Evolutionary conservation across 2,329 filamentous ascomycete species (phyloP).

Genomic region (Graphilbum fragrans): DNA sequence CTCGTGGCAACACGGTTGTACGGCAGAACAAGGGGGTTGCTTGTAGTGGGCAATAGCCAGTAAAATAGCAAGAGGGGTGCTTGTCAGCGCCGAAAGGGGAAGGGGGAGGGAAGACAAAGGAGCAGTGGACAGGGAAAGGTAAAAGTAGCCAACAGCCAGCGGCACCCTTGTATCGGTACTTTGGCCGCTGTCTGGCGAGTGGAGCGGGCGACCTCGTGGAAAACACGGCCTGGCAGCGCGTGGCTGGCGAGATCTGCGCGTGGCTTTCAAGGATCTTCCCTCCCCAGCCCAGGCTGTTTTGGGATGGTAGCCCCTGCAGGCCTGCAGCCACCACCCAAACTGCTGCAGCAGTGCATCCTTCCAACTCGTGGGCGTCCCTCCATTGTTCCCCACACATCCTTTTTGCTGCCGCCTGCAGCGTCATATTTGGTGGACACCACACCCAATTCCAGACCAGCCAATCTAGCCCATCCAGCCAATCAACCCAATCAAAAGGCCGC

Average conservation of each 20-base stretch:
- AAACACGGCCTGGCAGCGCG: constrained; percentile 13
- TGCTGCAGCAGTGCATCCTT: background rate
- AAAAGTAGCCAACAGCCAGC: background rate
- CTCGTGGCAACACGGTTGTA: too few relatives aligned
- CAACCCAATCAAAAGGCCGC: background rate
- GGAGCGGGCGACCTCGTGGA: constrained; percentile 12
- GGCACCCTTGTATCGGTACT: background rate
- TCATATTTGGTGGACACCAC: background rate
- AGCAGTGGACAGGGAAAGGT: constrained; percentile 3
- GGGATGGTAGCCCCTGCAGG: constrained; percentile 15
- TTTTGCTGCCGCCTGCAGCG: background rate
- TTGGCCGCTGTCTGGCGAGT: background rate
- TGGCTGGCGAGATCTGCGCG: constrained; percentile 24
- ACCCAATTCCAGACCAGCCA: background rate
- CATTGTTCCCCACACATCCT: background rate
- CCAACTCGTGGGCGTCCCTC: background rate
- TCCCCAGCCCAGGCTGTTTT: constrained; percentile 16
- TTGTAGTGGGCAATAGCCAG: too few relatives aligned
- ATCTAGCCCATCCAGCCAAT: background rate
- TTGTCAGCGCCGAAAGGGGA: background rate
- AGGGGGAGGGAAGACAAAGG: background rate
- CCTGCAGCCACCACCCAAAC: constrained; percentile 9
- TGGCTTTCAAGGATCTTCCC: constrained; percentile 24
- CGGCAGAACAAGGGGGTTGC: too few relatives aligned
- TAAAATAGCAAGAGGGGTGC: too few relatives aligned